Evolutionary conservation across 495 filamentous ascomycete species (phyloP).

Genomic region (Hyphodiscus hymeniophilus): DNA sequence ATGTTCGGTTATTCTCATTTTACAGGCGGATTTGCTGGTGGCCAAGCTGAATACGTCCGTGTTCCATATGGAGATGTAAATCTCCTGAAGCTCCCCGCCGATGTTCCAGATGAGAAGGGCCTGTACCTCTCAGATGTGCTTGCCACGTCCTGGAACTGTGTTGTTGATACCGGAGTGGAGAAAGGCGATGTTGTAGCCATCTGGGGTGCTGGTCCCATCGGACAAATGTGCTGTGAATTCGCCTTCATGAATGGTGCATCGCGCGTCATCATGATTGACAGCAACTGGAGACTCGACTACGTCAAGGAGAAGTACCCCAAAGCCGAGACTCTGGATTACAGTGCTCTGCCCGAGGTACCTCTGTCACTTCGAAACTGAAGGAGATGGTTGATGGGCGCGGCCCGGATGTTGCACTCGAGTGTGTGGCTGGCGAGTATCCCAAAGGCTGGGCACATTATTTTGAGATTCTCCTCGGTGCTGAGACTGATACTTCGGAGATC

Average conservation of each 20-base stretch:
- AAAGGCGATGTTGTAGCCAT: conserved; percentile 74
- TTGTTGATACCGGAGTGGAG: conserved; percentile 77
- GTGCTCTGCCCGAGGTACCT: conserved; percentile 42
- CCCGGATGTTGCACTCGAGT: conserved; percentile 75
- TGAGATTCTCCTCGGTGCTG: conserved; percentile 61
- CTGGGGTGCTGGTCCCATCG: conserved; percentile 71
- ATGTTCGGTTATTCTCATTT: conserved; percentile 71
- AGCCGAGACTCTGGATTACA: conserved; percentile 52
- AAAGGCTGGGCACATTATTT: conserved; percentile 78
- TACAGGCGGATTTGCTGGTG: conserved; percentile 82
- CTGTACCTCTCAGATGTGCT: conserved; percentile 79
- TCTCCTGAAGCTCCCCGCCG: conserved; percentile 68
- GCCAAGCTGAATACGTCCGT: conserved; percentile 81
- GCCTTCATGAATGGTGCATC: conserved; percentile 61
- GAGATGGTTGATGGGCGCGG: conserved; percentile 62
- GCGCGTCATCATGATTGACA: conserved; percentile 76
- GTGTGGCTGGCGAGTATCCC: conserved; percentile 76
- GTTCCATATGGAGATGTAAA: conserved; percentile 81
- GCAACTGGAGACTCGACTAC: conserved; percentile 65
- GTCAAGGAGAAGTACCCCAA: conserved; percentile 55
- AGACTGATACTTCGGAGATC: conserved; percentile 83
- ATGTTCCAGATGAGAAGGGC: conserved; percentile 80
- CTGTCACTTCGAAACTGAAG: conserved; percentile 63
- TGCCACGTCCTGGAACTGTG: conserved; percentile 68
- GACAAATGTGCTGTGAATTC: conserved; percentile 73